phyloP scores from a whole-genome alignment of 768 basidiomycete genomes.

The Psilocybe cyanescens region DNA sequence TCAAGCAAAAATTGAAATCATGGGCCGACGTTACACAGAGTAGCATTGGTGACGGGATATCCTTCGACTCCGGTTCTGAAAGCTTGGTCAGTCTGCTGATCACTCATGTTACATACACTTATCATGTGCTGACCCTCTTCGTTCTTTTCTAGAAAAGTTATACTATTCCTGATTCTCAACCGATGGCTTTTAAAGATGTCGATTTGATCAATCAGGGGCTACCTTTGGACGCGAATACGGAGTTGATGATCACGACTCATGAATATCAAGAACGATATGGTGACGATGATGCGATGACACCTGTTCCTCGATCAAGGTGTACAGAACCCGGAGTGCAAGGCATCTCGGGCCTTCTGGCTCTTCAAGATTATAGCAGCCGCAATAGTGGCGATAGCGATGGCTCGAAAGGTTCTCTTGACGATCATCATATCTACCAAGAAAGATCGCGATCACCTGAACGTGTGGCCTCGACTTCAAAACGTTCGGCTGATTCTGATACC shows the following conservation, averaged over 20 bases:
- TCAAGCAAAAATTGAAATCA: slow-evolving; percentile 48
- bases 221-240: not conserved
- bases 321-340: too few relatives aligned
- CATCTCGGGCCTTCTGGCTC: not conserved
- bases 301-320: not conserved
- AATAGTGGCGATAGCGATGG: not conserved
- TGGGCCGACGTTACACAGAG: slow-evolving; percentile 51
- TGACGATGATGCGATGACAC: not conserved
- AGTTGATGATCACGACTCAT: not conserved
- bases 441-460: not conserved
- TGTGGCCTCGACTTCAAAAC: slow-evolving; percentile 10
- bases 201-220: not conserved
- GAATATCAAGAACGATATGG: not conserved
- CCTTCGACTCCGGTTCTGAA: slow-evolving; percentile 39
- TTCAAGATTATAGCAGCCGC: not conserved
- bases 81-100: slow-evolving; percentile 30
- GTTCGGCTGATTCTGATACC: slow-evolving; percentile 11
- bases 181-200: slow-evolving; percentile 3
- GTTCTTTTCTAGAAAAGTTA: slow-evolving; percentile 18
- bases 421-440: not conserved
- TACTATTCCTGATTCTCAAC: slow-evolving; percentile 34
- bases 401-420: not conserved
- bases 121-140: not conserved
- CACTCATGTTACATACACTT: not conserved
- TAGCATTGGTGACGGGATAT: slow-evolving; percentile 48